Evolutionary conservation across 2,329 filamentous ascomycete genomes (phyloP), one percentile per base, ranked within the genome.

Genomic region (Penicillium sumatraense): DNA sequence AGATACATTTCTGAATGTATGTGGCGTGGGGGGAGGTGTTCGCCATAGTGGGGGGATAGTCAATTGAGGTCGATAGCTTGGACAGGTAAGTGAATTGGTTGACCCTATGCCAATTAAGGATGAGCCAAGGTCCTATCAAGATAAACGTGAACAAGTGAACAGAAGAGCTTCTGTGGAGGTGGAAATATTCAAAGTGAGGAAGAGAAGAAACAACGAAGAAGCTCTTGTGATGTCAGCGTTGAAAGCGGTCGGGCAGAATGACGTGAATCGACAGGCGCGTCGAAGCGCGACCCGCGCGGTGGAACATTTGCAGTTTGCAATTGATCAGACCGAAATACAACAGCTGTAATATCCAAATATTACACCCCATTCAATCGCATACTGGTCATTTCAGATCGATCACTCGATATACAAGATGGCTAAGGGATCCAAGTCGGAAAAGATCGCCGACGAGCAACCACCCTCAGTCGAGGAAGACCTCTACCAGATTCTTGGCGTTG

Each of bases 401-500:
- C n/a, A 24, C 46, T 9, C 7, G 14, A 41, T n/a, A n/a, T 6
- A n/a, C 13, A 33, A 42, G 26, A 65, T 66, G 63, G 57, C 59
- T 6, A 65, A 62, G 49, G 49, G 54, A 20, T 24, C 57, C 16
- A 58, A 58, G 45, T 20, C 48, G 16, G 51, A 59, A 3, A 23
- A 57, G 29, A 33, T 49, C 14, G 89, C 90, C 14, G 60, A 46
- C 10, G 42, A 65, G 40, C 57, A 63, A 23, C 53, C 59, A 31
- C 62, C 64, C 26, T 60, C 66, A 8, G 55, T 60, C 23, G 67
- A 68, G 33, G 67, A 65, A 21, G 66, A 72, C 36, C 93, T 95
- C 0, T 99, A 99, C 69, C 84, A 87, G 65, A 85, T 93, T 51
- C 86, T 99, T 8, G 84, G 81, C 20, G 74, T 99, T 36, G 82